Percentiles rank a stretch among this genome's conserved stretches.
These are phyloP conservation scores for Neodidymelliopsis sp. DNA, from an alignment of 2,329 filamentous ascomycete genomes.

Conservation along the genomic window DNA sequence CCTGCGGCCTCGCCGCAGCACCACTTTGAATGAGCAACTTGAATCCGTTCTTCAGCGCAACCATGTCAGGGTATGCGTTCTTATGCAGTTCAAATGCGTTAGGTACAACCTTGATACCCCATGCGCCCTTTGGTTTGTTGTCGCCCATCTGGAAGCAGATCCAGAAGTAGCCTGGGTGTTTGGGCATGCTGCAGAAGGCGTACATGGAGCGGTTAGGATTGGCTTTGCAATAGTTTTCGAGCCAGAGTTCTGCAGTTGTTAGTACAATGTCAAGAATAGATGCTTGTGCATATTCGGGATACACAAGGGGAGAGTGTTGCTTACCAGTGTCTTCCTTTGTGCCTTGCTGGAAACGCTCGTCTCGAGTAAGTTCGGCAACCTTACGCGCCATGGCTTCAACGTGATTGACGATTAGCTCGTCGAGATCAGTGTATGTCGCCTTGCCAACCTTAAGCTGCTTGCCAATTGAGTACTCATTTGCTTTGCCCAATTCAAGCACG, in stretches of 20 bases:
- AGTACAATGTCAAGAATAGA: slow-evolving; percentile 12
- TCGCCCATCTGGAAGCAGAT: slow-evolving; percentile 95
- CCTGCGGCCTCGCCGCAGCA: slow-evolving; percentile 9
- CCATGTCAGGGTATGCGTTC: slow-evolving; percentile 92
- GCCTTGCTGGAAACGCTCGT: slow-evolving; percentile 90
- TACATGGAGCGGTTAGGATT: slow-evolving; percentile 95
- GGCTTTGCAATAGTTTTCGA: slow-evolving; percentile 93
- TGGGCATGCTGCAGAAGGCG: slow-evolving; percentile 92
- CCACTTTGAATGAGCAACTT: slow-evolving; percentile 72
- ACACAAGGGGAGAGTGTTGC: slow-evolving; percentile 43
- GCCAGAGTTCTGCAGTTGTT: slow-evolving; percentile 78
- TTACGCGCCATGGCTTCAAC: slow-evolving; percentile 98
- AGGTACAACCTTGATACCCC: slow-evolving; percentile 89
- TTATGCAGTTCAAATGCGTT: slow-evolving; percentile 92
- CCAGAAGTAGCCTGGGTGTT: slow-evolving; percentile 92
- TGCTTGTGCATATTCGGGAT: neutral
- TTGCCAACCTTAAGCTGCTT: slow-evolving; percentile 85
- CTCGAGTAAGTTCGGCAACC: slow-evolving; percentile 92
- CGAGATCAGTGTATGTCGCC: slow-evolving; percentile 92
- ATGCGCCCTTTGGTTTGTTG: slow-evolving; percentile 74
- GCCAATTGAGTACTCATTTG: slow-evolving; percentile 94
- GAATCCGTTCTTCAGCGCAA: slow-evolving; percentile 94
- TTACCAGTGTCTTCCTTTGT: slow-evolving; percentile 84
- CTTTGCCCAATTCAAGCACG: slow-evolving; percentile 94
- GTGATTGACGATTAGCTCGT: slow-evolving; percentile 96